These are phyloP conservation scores for Ilex paraguariensis DNA, from an alignment of 305 asterid genomes.

Conservation along the genomic window DNA sequence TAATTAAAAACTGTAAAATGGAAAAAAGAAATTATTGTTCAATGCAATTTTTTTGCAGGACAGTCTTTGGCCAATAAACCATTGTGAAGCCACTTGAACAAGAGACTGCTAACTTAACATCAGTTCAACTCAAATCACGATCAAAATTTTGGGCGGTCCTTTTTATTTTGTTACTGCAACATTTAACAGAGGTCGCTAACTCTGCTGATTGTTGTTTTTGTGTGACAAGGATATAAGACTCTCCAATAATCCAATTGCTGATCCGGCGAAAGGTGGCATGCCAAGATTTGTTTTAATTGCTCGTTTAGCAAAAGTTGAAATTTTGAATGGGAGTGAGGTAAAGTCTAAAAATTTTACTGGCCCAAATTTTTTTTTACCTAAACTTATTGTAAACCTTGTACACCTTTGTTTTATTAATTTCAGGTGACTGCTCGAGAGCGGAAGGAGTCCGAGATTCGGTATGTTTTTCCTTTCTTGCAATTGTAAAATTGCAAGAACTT, in stretches of 20 bases:
- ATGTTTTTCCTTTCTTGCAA: constrained; percentile 21
- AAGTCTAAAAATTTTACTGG: constrained; percentile 13
- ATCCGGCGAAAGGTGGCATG: constrained; percentile 67
- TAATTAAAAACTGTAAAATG: too few species aligned
- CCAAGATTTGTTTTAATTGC: constrained; percentile 85
- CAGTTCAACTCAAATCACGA: too few species aligned
- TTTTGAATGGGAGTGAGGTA: constrained; percentile 93
- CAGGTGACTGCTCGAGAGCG: constrained; percentile 90
- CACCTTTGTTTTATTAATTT: constrained; percentile 17
- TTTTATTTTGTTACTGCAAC: too few species aligned
- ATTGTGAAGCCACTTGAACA: too few species aligned
- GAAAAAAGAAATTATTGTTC: too few species aligned
- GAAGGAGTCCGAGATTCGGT: constrained; percentile 96
- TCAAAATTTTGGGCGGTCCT: background rate
- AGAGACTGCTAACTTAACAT: too few species aligned
- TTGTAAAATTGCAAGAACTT: too few species aligned
- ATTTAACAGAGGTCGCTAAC: background rate
- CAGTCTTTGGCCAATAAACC: too few species aligned
- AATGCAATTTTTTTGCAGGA: too few species aligned
- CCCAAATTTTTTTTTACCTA: constrained; percentile 6
- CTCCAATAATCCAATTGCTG: constrained; percentile 82
- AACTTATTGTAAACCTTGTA: constrained; percentile 18
- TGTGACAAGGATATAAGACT: constrained; percentile 69
- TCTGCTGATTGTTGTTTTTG: too few species aligned
- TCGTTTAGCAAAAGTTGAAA: constrained; percentile 62